phyloP scores from a whole-genome alignment of 2,329 filamentous ascomycete genomes.

The Fusarium chlamydosporum region DNA sequence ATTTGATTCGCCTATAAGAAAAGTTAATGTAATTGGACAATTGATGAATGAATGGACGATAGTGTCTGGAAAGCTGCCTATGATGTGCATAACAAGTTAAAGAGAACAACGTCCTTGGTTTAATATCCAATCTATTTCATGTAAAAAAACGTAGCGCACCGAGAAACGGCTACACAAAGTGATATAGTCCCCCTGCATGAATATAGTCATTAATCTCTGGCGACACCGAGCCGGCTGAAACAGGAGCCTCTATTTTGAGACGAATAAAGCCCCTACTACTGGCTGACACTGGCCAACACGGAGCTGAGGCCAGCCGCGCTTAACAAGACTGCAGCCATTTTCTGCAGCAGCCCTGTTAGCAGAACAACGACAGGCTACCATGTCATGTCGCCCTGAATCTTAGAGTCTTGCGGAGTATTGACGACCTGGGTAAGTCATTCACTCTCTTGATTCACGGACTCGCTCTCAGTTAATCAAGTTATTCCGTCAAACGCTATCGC shows the following conservation, averaged over 20 bases:
- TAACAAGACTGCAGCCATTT: slow-evolving; percentile 33
- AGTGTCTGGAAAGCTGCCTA: background rate
- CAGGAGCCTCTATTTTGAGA: slow-evolving; percentile 37
- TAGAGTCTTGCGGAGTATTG: background rate
- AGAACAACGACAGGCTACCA: slow-evolving; percentile 20
- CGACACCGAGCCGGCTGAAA: slow-evolving; percentile 41
- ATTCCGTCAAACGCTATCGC: slow-evolving; percentile 4
- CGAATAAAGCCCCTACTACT: slow-evolving; percentile 29
- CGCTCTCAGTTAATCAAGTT: slow-evolving; percentile 1
- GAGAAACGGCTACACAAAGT: slow-evolving; percentile 7
- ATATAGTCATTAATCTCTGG: slow-evolving; percentile 32
- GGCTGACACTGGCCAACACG: background rate
- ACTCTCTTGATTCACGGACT: too few species aligned
- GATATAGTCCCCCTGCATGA: slow-evolving; percentile 33
- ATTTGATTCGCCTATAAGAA: slow-evolving; percentile 3
- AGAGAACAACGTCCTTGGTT: slow-evolving; percentile 17
- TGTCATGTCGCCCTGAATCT: slow-evolving; percentile 25
- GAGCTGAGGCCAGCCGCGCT: slow-evolving; percentile 11
- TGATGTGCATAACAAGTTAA: slow-evolving; percentile 21
- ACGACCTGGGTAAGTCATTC: too few species aligned
- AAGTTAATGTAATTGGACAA: slow-evolving; percentile 3
- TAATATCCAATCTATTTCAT: slow-evolving; percentile 31
- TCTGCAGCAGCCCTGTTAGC: slow-evolving; percentile 32
- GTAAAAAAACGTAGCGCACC: slow-evolving; percentile 22
- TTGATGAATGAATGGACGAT: background rate